Percentiles rank a stretch among this genome's conserved stretches.
These are phyloP conservation scores for Rhipidocladum racemiflorum DNA, from an alignment of 176 grass and related monocot genomes.

Conservation along the genomic window DNA sequence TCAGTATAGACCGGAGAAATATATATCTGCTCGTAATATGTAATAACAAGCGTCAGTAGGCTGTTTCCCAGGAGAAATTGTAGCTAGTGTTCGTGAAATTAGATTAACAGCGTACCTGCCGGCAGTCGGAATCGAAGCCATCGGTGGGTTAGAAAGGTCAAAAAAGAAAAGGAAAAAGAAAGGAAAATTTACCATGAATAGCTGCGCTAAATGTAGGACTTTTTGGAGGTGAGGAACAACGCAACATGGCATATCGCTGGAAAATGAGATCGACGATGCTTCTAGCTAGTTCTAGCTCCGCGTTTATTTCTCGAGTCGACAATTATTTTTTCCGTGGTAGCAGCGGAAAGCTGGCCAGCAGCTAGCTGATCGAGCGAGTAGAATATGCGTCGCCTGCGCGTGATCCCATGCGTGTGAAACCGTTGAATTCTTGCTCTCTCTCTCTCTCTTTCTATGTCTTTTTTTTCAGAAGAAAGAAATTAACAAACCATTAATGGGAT, in stretches of 20 bases:
- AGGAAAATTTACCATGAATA: background rate
- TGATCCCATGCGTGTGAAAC: conserved; percentile 46
- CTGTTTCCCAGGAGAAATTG: too few relatives aligned
- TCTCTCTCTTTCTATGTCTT: background rate
- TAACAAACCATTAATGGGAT: background rate
- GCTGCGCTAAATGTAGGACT: background rate
- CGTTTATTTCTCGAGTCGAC: too few relatives aligned
- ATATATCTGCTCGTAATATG: too few relatives aligned
- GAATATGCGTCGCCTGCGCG: conserved; percentile 27
- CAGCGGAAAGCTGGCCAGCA: conserved; percentile 24
- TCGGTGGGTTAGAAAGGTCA: background rate
- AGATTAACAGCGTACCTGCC: too few relatives aligned
- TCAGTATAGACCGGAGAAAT: background rate
- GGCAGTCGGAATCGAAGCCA: background rate
- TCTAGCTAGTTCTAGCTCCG: conserved; percentile 31
- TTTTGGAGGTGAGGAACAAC: background rate
- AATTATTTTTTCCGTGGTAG: too few relatives aligned
- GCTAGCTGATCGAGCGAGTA: conserved; percentile 26
- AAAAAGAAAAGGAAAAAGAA: background rate
- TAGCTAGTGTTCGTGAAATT: too few relatives aligned
- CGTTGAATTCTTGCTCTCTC: background rate
- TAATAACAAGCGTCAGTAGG: too few relatives aligned
- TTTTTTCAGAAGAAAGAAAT: background rate
- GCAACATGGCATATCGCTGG: conserved; percentile 25
- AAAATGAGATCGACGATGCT: conserved; percentile 16